These are phyloP conservation scores for Eucalyptus regnans DNA, from an alignment of 345 rosid species.

Conservation along the genomic window DNA sequence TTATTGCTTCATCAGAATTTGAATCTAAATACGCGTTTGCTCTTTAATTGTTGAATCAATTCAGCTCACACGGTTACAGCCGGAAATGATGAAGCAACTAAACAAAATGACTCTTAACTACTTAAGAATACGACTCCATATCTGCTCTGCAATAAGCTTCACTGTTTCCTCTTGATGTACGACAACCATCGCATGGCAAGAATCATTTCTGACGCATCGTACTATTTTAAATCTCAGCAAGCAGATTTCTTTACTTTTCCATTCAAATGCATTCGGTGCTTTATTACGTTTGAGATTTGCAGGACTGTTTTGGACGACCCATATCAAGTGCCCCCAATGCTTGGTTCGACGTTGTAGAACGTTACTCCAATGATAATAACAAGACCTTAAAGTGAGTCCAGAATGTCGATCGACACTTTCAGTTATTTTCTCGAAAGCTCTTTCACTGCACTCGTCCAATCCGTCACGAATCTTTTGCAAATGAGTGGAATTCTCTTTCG, in stretches of 20 bases:
- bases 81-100: neutral
- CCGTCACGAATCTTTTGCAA: neutral
- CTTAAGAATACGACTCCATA: neutral
- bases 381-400: constrained; percentile 65
- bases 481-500: neutral
- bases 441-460: neutral
- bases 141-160: neutral
- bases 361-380: constrained; percentile 69
- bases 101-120: neutral
- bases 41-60: neutral
- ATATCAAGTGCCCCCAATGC: constrained; percentile 89
- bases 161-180: neutral
- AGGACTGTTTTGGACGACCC: constrained; percentile 91
- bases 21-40: neutral
- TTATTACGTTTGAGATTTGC: neutral
- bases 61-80: neutral
- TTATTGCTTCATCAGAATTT: neutral
- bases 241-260: neutral
- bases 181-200: neutral
- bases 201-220: neutral
- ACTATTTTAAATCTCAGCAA: neutral
- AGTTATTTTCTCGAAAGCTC: neutral
- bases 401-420: neutral
- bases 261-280: neutral
- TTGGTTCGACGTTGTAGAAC: constrained; percentile 79